phyloP scores from a whole-genome alignment of 2,329 filamentous ascomycete species.

The Chaetomium strumarium region DNA sequence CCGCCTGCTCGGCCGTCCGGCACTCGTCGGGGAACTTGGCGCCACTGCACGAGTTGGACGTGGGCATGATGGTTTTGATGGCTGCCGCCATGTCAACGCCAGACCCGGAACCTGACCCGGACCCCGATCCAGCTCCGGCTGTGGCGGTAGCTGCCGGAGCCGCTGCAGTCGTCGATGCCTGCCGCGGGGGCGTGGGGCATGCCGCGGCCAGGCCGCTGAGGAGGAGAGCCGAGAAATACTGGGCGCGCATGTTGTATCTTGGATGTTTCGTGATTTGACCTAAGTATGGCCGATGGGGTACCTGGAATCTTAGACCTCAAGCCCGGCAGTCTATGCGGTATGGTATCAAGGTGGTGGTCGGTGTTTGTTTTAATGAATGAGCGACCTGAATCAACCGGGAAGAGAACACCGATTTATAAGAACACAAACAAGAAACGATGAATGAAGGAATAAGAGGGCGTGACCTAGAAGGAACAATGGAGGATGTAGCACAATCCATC shows the following conservation, averaged over 20 bases:
- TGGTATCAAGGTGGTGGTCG: neutral
- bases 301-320: neutral
- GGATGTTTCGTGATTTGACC: neutral
- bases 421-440: neutral
- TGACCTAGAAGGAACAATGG: neutral
- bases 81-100: conserved; percentile 23
- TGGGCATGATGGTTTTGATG: conserved; percentile 52
- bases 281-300: neutral
- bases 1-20: conserved; percentile 57
- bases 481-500: neutral
- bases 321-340: too few relatives aligned
- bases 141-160: neutral
- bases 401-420: too few relatives aligned
- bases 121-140: neutral
- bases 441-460: neutral
- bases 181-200: conserved; percentile 27
- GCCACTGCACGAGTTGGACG: conserved; percentile 47
- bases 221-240: conserved; percentile 24
- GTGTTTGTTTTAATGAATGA: neutral
- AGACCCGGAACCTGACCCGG: neutral
- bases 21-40: conserved; percentile 51
- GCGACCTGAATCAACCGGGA: neutral
- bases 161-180: neutral
- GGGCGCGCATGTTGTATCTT: conserved; percentile 8
- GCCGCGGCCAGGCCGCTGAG: conserved; percentile 26